A percentile compares a stretch with the other conserved stretches of the same genome.
These are phyloP conservation scores for Collariella sp. DNA, from an alignment of 495 filamentous ascomycete species.

Conservation along the genomic window DNA sequence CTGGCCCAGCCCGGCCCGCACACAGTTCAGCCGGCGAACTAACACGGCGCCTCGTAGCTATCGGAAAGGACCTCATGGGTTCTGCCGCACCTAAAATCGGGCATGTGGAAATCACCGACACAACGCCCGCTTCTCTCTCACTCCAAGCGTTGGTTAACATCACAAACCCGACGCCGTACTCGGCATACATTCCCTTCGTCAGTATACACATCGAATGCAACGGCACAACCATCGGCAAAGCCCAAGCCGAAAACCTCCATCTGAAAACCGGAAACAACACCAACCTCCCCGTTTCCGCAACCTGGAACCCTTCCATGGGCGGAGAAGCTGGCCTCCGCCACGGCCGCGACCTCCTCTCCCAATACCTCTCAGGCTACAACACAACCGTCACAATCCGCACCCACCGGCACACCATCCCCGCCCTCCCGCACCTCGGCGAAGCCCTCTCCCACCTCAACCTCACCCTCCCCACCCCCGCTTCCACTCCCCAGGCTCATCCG, in stretches of 20 bases:
- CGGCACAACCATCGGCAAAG: slow-evolving; percentile 63
- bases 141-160: slow-evolving; percentile 65
- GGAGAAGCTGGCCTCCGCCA: slow-evolving; percentile 50
- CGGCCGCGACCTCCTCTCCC: slow-evolving; percentile 66
- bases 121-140: slow-evolving; percentile 56
- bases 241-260: slow-evolving; percentile 50
- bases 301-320: slow-evolving; percentile 63
- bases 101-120: slow-evolving; percentile 56
- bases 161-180: slow-evolving; percentile 83
- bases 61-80: slow-evolving; percentile 33
- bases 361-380: slow-evolving; percentile 83
- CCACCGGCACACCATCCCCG: slow-evolving; percentile 62
- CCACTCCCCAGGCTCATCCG: slow-evolving; percentile 40
- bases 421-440: slow-evolving; percentile 60
- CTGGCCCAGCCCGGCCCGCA: slow-evolving; percentile 2
- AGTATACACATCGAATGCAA: slow-evolving; percentile 70
- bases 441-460: slow-evolving; percentile 56
- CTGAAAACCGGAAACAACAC: slow-evolving; percentile 63
- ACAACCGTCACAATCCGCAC: slow-evolving; percentile 64
- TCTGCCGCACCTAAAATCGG: slow-evolving; percentile 53
- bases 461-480: slow-evolving; percentile 5
- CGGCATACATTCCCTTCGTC: slow-evolving; percentile 66
- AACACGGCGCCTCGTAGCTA: slow-evolving; percentile 24
- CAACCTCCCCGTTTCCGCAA: slow-evolving; percentile 56
- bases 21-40: slow-evolving; percentile 4